These are phyloP conservation scores for Stevia rebaudiana DNA, from an alignment of 140 eudicot species.

Conservation along the genomic window DNA sequence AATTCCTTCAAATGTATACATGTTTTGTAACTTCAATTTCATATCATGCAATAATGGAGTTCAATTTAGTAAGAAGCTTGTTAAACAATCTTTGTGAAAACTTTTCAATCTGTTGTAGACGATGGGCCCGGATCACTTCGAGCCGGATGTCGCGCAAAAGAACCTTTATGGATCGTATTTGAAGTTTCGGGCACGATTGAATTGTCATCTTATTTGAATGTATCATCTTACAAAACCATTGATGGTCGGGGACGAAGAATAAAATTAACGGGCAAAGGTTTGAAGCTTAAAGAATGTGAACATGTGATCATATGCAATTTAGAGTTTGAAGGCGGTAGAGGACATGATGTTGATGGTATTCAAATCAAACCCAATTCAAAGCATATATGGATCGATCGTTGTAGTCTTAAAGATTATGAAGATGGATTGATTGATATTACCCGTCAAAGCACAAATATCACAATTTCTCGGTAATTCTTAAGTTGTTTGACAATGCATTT, in stretches of 20 bases:
- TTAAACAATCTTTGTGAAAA: not conserved
- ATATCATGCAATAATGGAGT: too few relatives aligned
- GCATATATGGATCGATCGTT: slow-evolving; percentile 94
- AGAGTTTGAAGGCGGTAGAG: slow-evolving; percentile 85
- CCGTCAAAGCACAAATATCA: slow-evolving; percentile 73
- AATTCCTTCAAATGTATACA: too few relatives aligned
- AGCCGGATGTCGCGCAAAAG: slow-evolving; percentile 65
- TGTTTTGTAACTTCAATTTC: too few relatives aligned
- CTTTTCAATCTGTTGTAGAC: slow-evolving; percentile 39
- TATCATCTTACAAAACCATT: slow-evolving; percentile 83
- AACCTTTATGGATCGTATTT: slow-evolving; percentile 87
- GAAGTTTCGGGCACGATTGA: slow-evolving; percentile 80
- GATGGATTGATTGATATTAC: slow-evolving; percentile 90
- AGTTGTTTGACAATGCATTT: not conserved
- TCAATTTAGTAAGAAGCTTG: too few relatives aligned
- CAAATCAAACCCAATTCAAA: slow-evolving; percentile 87
- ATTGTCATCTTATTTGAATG: slow-evolving; percentile 52
- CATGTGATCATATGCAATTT: slow-evolving; percentile 90
- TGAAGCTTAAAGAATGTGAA: slow-evolving; percentile 81
- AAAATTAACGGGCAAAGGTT: slow-evolving; percentile 68
- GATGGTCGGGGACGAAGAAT: slow-evolving; percentile 91
- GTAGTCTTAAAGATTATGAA: slow-evolving; percentile 63
- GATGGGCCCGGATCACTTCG: slow-evolving; percentile 99
- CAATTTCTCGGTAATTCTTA: slow-evolving; percentile 70
- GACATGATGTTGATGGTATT: slow-evolving; percentile 79